phyloP scores from a whole-genome alignment of 495 filamentous ascomycete genomes.

The Neurospora sp. region DNA sequence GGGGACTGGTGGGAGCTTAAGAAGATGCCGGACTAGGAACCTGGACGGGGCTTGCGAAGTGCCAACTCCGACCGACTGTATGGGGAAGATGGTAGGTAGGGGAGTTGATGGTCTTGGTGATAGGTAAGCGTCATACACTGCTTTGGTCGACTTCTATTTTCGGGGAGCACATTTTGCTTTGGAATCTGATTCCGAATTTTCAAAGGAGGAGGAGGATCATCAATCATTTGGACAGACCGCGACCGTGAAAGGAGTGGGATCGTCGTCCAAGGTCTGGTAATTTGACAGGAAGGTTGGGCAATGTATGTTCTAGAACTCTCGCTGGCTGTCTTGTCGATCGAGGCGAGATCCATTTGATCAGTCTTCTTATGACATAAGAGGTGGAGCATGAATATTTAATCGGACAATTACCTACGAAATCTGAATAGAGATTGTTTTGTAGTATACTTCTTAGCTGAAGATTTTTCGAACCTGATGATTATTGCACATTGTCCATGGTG shows the following conservation, averaged over 20 bases:
- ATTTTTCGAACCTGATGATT: too few species aligned
- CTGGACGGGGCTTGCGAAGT: neutral
- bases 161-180: neutral
- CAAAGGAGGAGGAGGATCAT: neutral
- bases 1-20: neutral
- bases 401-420: too few species aligned
- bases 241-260: neutral
- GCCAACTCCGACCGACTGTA: neutral
- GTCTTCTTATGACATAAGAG: too few species aligned
- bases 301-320: neutral
- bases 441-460: too few species aligned
- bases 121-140: neutral
- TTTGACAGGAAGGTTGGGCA: neutral
- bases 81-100: neutral
- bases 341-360: neutral
- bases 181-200: neutral
- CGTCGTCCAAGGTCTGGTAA: neutral
- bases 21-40: neutral
- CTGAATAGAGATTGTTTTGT: too few species aligned
- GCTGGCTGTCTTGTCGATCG: neutral
- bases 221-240: neutral
- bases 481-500: too few species aligned
- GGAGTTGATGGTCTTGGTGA: neutral
- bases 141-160: neutral
- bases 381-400: too few species aligned